A percentile compares a stretch with the other conserved stretches of the same genome.
Evolutionary conservation across 1,284 basidiomycete species (phyloP).

Genomic region (Phylloboletellus chloephorus): DNA sequence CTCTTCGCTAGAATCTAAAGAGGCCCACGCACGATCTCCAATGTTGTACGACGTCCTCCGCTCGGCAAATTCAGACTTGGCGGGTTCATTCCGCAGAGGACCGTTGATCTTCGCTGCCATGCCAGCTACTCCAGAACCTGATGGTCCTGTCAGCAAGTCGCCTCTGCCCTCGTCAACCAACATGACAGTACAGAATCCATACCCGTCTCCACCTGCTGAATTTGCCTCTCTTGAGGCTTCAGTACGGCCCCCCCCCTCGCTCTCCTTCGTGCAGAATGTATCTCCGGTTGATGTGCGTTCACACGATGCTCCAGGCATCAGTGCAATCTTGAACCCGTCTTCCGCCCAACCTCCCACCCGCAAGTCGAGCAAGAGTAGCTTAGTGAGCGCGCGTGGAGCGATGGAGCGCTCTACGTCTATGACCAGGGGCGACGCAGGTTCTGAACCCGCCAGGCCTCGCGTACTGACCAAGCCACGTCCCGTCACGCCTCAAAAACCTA

Average conservation of each 20-base stretch:
- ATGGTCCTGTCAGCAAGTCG: not conserved
- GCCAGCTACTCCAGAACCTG: constrained; percentile 13
- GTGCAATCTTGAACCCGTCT: not conserved
- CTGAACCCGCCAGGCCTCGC: constrained; percentile 19
- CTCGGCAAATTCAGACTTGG: constrained; percentile 15
- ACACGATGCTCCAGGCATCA: constrained; percentile 3
- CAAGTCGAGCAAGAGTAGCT: constrained; percentile 17
- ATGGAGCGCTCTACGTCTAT: constrained; percentile 14
- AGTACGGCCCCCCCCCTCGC: not conserved
- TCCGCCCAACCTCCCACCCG: constrained; percentile 15
- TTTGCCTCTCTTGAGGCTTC: constrained; percentile 11
- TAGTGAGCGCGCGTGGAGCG: constrained; percentile 1
- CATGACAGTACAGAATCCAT: constrained; percentile 8
- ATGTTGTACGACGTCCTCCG: constrained; percentile 25
- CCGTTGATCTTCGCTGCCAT: constrained; percentile 40
- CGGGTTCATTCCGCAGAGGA: constrained; percentile 27
- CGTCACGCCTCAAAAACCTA: constrained; percentile 24
- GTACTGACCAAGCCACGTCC: constrained; percentile 32
- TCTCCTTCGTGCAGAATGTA: constrained; percentile 1
- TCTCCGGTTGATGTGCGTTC: constrained; percentile 2
- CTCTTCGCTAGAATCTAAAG: not conserved
- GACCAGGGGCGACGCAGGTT: constrained; percentile 9
- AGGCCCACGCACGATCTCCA: constrained; percentile 1
- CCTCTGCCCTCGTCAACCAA: constrained; percentile 1
- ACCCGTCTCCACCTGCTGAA: constrained; percentile 31